Percentiles rank a stretch among this genome's conserved stretches.
Evolutionary conservation across 129 eudicot genomes (phyloP).

Genomic region (Pseudognaphalium luteoalbum): DNA sequence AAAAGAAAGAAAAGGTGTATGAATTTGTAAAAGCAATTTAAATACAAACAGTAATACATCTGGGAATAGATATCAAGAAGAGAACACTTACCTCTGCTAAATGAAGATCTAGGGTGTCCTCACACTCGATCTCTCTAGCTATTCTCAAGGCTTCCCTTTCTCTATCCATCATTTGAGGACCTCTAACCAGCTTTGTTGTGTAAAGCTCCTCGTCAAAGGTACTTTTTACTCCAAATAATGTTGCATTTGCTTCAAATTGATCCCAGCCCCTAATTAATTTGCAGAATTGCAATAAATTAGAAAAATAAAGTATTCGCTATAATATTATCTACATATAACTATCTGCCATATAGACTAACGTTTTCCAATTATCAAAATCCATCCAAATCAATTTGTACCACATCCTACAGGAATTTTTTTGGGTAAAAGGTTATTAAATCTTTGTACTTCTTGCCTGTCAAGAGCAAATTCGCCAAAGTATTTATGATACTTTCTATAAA

Average conservation of each 20-base stretch:
- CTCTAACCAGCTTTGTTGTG: slow-evolving; percentile 91
- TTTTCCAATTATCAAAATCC: too few species aligned
- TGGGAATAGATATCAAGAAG: background rate
- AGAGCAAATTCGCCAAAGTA: too few species aligned
- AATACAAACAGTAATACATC: background rate
- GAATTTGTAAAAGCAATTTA: background rate
- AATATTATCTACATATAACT: too few species aligned
- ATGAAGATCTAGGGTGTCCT: slow-evolving; percentile 89
- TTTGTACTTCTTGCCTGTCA: too few species aligned
- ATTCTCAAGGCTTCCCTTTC: slow-evolving; percentile 82
- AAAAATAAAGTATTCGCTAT: background rate
- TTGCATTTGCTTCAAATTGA: slow-evolving; percentile 81
- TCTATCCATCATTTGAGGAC: slow-evolving; percentile 77
- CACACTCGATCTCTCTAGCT: slow-evolving; percentile 98
- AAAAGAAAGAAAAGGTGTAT: slow-evolving; percentile 16
- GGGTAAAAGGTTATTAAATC: too few species aligned
- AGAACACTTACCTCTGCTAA: slow-evolving; percentile 72
- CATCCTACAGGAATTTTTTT: too few species aligned
- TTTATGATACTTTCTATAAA: background rate
- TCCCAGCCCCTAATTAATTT: slow-evolving; percentile 72
- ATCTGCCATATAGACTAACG: too few species aligned
- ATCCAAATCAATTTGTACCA: too few species aligned
- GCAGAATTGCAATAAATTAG: slow-evolving; percentile 14
- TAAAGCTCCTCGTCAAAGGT: slow-evolving; percentile 87
- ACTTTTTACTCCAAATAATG: slow-evolving; percentile 90